Evolutionary conservation across 179 eudicot genomes (phyloP), one percentile per base, ranked within the genome.

Genomic region (Gypsophila paniculata): DNA sequence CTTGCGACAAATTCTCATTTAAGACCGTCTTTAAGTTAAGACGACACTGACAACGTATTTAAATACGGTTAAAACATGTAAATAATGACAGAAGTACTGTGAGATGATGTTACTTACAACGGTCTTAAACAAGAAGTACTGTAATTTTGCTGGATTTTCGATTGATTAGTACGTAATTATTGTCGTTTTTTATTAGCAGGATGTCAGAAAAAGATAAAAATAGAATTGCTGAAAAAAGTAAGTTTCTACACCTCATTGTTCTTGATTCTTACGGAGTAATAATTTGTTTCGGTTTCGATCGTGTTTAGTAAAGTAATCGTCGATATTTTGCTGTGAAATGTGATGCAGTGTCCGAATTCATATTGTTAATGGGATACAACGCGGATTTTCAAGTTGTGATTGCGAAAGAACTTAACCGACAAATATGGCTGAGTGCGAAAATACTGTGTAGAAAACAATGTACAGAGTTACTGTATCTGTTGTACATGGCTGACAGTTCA

Each of bases 331-430:
- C n/a, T 42, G 32, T 25, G 38, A 15, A 13, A 8, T 65, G 17
- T 52, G 25, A 21, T 72, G 25, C 79, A 79, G 82, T 79, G 76
- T 79, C 82, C 21, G 82, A 79, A 61, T 79, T 79, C 63, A 79
- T 79, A 3, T 57, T 72, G 82, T 39, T 79, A 48, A 79, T 79
- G 82, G 83, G 77, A 19, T 76, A 80, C 69, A 80, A 80, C 59
- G 80, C 80, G 15, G 83, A 80, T 73, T 80, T 76, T 23, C 83
- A 80, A 76, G 80, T 76, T 11, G 69, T 80, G 46, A 73, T 76
- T 63, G 80, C 83, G 2, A 76, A 80, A 65, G 83, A 80, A 63
- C 69, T 80, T 32, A 53, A 73, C 69, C 64, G 74, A 5, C 81
- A 66, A 39, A 39, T 79, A 42, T 79, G 78, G 79, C 65, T 79